Evolutionary conservation across 768 basidiomycete genomes (phyloP), one percentile per base, ranked within the genome.

Genomic region (Mycena rosella): DNA sequence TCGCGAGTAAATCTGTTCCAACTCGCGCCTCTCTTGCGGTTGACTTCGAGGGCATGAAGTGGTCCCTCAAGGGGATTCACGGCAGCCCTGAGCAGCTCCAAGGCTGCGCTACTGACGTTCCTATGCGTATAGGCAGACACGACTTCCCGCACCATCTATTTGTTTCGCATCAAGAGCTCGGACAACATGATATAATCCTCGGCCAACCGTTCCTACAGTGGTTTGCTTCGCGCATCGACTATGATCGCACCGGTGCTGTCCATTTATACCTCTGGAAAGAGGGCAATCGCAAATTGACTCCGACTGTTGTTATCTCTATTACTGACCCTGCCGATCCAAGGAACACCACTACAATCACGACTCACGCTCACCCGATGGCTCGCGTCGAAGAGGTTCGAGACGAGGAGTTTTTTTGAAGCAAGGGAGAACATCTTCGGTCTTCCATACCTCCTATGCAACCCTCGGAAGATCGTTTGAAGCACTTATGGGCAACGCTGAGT

Each of bases 381-480:
- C 11, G n/a, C 7, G 49, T 68, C 1, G 67, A 63, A 15, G 61
- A 68, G 24, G 57, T 68, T 0, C 2, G 24, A 1, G 54, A 67
- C 34, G 66, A 60, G n/a, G 60, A 68, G 63, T 59, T 56, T 70
- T 70, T 70, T 70, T 61, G 44, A 34, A 26, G 53, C 59, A 8
- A 32, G 68, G 60, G 53, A 60, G 59, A 10, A 15, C 6, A 7
- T 10, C 3, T 0, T 2, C 27, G 47, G 29, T 58, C 68, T 70
- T 66, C 68, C 53, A 26, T 8, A 18, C 49, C 51, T 65, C 69
- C 55, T 49, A 59, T 18, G 48, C 60, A 38, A 66, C 69, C 0
- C 54, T 70, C 1, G 69, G 69, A 67, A 71, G 70, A 62, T 72
- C 67, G 1, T 29, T 72, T 8, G 70, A 72, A 59, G 67, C 63